Conservation (phyloP, 1,284 basidiomycete species). For the Irpex sp. region DNA sequence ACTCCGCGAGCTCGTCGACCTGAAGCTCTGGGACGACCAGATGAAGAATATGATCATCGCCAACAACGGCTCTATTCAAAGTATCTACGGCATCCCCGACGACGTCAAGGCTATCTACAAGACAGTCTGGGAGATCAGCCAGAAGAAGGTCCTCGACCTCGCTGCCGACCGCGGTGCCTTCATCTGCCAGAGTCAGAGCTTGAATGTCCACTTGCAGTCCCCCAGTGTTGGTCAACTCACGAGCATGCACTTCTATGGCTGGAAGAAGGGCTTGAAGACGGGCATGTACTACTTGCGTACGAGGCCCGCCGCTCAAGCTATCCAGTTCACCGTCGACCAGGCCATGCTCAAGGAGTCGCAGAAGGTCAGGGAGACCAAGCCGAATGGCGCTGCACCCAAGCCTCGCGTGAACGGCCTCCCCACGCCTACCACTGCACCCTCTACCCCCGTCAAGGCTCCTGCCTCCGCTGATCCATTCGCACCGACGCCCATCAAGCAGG, state of each 20-base stretch:
- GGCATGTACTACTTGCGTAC: conserved; percentile 98
- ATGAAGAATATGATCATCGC: conserved; percentile 99
- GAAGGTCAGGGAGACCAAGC: conserved; percentile 30
- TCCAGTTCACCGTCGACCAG: conserved; percentile 97
- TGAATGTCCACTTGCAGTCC: conserved; percentile 92
- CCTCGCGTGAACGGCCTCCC: conserved; percentile 4
- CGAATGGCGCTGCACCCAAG: conserved; percentile 15
- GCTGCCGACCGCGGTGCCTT: conserved; percentile 98
- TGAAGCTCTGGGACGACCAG: conserved; percentile 93
- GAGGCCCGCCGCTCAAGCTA: conserved; percentile 89
- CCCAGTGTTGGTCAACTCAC: conserved; percentile 94
- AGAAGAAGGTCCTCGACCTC: conserved; percentile 97
- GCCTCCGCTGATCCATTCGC: background rate
- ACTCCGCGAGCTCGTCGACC: conserved; percentile 93
- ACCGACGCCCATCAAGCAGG: conserved; percentile 19
- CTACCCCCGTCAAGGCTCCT: conserved; percentile 16
- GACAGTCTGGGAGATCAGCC: conserved; percentile 99
- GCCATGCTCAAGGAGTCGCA: conserved; percentile 67
- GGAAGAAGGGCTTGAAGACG: conserved; percentile 99
- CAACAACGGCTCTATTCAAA: conserved; percentile 93
- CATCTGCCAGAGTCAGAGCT: conserved; percentile 90
- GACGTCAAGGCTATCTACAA: conserved; percentile 96
- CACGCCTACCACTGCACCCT: conserved; percentile 16
- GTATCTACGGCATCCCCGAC: conserved; percentile 80
- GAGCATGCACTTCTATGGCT: conserved; percentile 99